Percentiles rank a stretch among this genome's conserved stretches.
Evolutionary conservation across 371 early-diverging fungal species (phyloP).

Genomic region (Syncephalastrum contaminatum): DNA sequence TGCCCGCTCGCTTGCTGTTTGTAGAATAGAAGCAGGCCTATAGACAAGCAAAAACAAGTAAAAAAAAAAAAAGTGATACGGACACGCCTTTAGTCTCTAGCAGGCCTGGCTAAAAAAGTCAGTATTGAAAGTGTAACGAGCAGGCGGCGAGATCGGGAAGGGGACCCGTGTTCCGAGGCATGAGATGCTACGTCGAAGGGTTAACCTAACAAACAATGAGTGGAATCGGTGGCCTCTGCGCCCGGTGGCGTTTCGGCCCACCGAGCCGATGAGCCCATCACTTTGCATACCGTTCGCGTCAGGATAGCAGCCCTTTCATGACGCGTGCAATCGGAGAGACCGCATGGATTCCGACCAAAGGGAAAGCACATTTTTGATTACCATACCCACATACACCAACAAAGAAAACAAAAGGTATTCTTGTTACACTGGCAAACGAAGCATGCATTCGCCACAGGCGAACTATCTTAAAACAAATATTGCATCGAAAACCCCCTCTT

Average conservation of each 20-base stretch:
- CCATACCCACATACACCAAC: not conserved
- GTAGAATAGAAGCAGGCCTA: no score
- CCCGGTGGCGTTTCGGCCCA: conserved; percentile 5
- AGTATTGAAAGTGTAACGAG: conserved; percentile 5
- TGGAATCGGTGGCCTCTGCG: no score
- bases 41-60: no score
- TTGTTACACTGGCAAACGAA: conserved; percentile 8
- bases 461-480: conserved; percentile 8
- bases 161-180: no score
- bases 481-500: conserved; percentile 4
- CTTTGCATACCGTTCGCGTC: not conserved
- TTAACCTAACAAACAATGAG: no score
- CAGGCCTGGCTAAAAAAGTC: conserved; percentile 7
- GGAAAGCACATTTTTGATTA: conserved; percentile 2
- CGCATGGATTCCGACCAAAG: conserved; percentile 5
- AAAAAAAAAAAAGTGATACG: no score
- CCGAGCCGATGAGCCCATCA: conserved; percentile 3
- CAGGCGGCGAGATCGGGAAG: not conserved
- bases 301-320: conserved; percentile 5
- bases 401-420: conserved; percentile 4
- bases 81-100: no score
- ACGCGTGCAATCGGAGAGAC: conserved; percentile 3
- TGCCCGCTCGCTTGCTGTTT: no score
- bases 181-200: no score
- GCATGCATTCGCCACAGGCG: conserved; percentile 14